Percentiles rank a stretch among this genome's conserved stretches.
phyloP scores from a whole-genome alignment of 495 filamentous ascomycete species.

The Parathielavia appendiculata region DNA sequence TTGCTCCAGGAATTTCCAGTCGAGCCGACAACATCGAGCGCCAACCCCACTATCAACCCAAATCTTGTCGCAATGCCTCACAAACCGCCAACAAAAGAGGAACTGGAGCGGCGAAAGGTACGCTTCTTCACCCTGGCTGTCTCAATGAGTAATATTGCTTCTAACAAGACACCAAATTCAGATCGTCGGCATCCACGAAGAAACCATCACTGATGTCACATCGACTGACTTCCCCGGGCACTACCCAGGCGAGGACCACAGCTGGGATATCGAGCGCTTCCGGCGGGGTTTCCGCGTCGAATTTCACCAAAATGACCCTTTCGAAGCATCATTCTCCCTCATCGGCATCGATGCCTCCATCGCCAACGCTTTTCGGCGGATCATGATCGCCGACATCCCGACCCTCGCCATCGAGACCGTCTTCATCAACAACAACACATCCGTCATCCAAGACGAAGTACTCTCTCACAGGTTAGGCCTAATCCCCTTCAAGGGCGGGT shows the following conservation, averaged over 20 bases:
- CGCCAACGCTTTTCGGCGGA: conserved; percentile 96
- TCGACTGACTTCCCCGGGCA: conserved; percentile 87
- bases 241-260: conserved; percentile 84
- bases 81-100: conserved; percentile 37
- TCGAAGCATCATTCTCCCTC: conserved; percentile 80
- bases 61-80: conserved; percentile 36
- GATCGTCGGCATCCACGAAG: conserved; percentile 79
- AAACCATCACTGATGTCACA: conserved; percentile 82
- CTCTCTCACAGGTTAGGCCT: conserved; percentile 83
- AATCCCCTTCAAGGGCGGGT: conserved; percentile 76
- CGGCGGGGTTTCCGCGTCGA: conserved; percentile 61
- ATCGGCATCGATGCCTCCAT: conserved; percentile 87
- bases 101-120: conserved; percentile 41
- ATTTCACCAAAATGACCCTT: conserved; percentile 73
- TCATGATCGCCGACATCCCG: conserved; percentile 91
- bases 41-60: conserved; percentile 19
- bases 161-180: conserved; percentile 32
- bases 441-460: conserved; percentile 95
- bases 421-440: conserved; percentile 91
- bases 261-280: conserved; percentile 78
- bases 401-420: conserved; percentile 89
- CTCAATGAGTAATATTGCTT: too few relatives aligned
- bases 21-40: background rate
- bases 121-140: conserved; percentile 8
- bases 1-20: conserved; percentile 23